Conservation (phyloP, 768 basidiomycete species). For the Suillus brevipes region DNA sequence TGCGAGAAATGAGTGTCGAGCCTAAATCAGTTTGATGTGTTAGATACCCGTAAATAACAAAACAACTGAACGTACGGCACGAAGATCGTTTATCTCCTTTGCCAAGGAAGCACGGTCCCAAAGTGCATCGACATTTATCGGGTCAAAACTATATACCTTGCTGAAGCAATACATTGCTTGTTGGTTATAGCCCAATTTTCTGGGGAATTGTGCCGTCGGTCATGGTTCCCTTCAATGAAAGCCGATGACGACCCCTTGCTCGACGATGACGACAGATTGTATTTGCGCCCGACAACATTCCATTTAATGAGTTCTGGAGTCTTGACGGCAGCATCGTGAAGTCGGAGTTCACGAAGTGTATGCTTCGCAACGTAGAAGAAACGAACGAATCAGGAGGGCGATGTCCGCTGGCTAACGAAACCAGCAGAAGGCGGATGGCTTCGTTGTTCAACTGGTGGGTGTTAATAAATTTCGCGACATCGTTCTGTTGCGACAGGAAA, state of each 20-base stretch:
- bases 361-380: slow-evolving; percentile 76
- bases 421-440: slow-evolving; percentile 73
- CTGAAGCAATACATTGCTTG: slow-evolving; percentile 92
- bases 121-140: slow-evolving; percentile 77
- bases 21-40: slow-evolving; percentile 14
- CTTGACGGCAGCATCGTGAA: slow-evolving; percentile 64
- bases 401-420: slow-evolving; percentile 70
- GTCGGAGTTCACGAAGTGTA: slow-evolving; percentile 74
- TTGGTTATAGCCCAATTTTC: slow-evolving; percentile 71
- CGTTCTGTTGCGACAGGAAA: slow-evolving; percentile 68
- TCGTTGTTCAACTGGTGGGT: slow-evolving; percentile 86
- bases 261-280: slow-evolving; percentile 43
- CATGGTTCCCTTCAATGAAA: background rate
- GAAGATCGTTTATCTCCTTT: slow-evolving; percentile 69
- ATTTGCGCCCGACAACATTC: slow-evolving; percentile 61
- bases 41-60: background rate
- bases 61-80: slow-evolving; percentile 48
- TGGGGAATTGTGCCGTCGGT: slow-evolving; percentile 5
- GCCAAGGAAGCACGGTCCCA: slow-evolving; percentile 89
- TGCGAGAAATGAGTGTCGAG: slow-evolving; percentile 29
- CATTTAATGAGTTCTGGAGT: slow-evolving; percentile 62
- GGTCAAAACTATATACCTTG: slow-evolving; percentile 77
- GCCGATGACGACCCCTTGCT: slow-evolving; percentile 5
- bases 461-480: slow-evolving; percentile 71
- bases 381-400: slow-evolving; percentile 75